Evolutionary conservation across 202 grass and related monocot genomes (phyloP).

Genomic region (Miscanthus sacchariflorus): DNA sequence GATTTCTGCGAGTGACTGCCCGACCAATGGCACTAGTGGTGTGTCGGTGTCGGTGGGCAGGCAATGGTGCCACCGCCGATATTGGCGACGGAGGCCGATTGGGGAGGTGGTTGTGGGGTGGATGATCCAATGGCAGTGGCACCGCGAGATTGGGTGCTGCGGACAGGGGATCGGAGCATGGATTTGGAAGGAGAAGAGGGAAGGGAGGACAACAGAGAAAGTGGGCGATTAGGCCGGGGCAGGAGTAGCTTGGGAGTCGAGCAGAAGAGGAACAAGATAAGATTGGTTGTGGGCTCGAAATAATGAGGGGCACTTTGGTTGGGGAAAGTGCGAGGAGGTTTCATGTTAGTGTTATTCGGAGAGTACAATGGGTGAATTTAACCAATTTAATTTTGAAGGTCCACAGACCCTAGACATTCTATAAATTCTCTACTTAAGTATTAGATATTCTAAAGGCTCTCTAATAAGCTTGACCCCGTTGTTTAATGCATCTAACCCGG

Average conservation of each 20-base stretch:
- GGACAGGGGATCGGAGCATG: not conserved
- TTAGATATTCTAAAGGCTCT: not conserved
- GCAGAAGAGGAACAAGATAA: not conserved
- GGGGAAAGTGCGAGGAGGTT: not conserved
- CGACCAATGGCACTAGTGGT: not conserved
- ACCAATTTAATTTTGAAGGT: not conserved
- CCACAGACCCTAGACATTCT: not conserved
- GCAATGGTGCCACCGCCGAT: not conserved
- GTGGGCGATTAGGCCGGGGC: not conserved
- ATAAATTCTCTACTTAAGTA: not conserved
- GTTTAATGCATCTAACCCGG: not conserved
- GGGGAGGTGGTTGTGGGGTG: not conserved
- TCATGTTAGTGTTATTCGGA: too few relatives aligned
- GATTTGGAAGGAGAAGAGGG: not conserved
- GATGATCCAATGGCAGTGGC: not conserved
- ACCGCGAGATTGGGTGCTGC: accelerated
- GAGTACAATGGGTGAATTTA: not conserved
- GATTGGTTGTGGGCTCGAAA: not conserved
- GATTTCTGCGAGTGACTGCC: not conserved
- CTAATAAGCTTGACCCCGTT: not conserved
- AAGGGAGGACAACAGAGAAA: not conserved
- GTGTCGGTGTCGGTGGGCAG: not conserved
- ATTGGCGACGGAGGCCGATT: not conserved
- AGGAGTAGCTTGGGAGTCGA: not conserved
- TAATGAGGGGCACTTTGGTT: not conserved